Evolutionary conservation across 2,329 filamentous ascomycete species (phyloP).

Genomic region (Juglanconis sp.): DNA sequence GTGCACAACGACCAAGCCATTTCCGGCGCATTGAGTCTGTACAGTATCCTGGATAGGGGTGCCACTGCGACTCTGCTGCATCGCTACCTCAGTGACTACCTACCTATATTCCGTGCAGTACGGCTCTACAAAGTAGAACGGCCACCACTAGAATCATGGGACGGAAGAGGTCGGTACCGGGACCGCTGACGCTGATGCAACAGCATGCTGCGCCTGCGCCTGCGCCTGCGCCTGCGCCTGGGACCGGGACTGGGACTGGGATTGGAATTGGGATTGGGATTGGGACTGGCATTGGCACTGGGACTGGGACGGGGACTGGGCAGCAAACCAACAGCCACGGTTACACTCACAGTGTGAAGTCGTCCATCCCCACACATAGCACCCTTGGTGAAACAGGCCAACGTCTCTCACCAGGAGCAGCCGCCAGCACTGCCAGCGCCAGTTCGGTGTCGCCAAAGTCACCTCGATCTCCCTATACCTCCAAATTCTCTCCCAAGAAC

Average conservation of each 20-base stretch:
- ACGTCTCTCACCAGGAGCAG: conserved; percentile 24
- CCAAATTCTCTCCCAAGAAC: conserved; percentile 40
- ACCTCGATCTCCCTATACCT: conserved; percentile 43
- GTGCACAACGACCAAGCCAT: no score
- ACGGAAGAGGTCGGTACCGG: conserved; percentile 18
- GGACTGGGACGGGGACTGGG: neutral
- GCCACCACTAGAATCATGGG: conserved; percentile 6
- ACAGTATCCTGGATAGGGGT: no score
- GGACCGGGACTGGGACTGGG: neutral
- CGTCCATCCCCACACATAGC: conserved; percentile 20
- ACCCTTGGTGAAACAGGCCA: conserved; percentile 23
- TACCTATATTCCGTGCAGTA: neutral
- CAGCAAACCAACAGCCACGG: neutral
- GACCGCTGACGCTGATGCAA: conserved; percentile 1
- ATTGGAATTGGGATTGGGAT: neutral
- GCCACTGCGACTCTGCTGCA: no score
- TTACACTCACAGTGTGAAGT: conserved; percentile 6
- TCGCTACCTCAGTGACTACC: no score
- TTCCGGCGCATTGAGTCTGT: no score
- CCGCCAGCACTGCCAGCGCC: conserved; percentile 16
- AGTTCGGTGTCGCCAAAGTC: conserved; percentile 44
- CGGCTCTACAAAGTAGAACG: neutral
- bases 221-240: neutral
- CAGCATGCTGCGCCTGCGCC: neutral
- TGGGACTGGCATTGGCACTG: neutral